Evolutionary conservation across 805 yeast genomes (phyloP), one percentile per base, ranked within the genome.

Genomic region (Sugiyamaella lignohabitans): DNA sequence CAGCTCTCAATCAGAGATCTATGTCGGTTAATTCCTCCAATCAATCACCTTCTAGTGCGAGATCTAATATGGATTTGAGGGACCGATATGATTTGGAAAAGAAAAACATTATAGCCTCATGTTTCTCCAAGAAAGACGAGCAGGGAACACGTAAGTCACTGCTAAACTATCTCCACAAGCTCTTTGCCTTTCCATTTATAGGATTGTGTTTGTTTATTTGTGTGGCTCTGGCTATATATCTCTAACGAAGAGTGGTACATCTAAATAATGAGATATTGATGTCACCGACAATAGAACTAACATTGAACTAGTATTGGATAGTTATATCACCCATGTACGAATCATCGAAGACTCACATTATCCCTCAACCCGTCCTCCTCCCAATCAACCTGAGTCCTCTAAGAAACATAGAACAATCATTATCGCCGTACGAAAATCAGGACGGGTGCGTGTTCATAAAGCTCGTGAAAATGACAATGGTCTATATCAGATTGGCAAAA

Each of bases 401-500:
- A 84, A 69, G 55, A 87, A 87, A 55, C 71, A 46, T 16, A 54
- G 65, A 4, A 52, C 52, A 10, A 50, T 61, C 49, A 75, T 77
- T 10, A 63, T 81, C 18, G 78, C 89, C 32, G 78, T 76, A 2
- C 78, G 82, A 59, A 70, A 75, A 41, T 73, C 81, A 4, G 91
- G 91, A 0, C 67, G 83, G 21, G 81, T 85, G 27, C 72, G 80
- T 48, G 57, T 89, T 10, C 96, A 88, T 61, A 89, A 91, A 64
- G 96, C 94, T 1, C 80, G 94, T 57, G 87, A 79, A 61, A 83
- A 84, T 55, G 69, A 76, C 6, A 84, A 85, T 55, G 82, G 84
- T 1, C 63, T 80, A 1, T 79, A 84, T 57, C 97, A 89, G 65
- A 86, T 89, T 43, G 98, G 98, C 27, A 76, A 96, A 58, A 84